Evolutionary conservation across 2,329 filamentous ascomycete genomes (phyloP).

Genomic region (Penicillium paneum): DNA sequence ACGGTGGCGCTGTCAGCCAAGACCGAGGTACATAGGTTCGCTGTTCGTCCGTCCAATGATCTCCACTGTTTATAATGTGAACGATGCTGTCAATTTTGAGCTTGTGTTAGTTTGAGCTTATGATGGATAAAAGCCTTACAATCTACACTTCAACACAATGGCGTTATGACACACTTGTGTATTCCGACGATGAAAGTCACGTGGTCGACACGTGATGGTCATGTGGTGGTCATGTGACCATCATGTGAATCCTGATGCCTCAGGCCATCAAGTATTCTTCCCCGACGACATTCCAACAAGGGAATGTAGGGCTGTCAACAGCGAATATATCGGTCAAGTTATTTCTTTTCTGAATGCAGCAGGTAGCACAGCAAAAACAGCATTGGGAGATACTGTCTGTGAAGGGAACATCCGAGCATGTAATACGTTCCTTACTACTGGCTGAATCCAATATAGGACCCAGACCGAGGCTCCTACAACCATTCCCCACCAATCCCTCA

Average conservation of each 20-base stretch:
- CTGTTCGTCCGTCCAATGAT: not conserved
- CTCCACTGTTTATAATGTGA: not conserved
- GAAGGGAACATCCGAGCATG: not conserved
- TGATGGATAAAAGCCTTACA: not conserved
- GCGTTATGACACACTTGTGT: not conserved
- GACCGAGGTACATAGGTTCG: not conserved
- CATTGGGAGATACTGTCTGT: not conserved
- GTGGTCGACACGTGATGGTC: no score
- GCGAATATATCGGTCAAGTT: not conserved
- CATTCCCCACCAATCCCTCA: not conserved
- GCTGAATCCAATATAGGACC: not conserved
- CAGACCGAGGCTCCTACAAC: not conserved
- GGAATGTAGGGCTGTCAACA: slow-evolving; percentile 1
- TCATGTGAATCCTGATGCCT: not conserved
- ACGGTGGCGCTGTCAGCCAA: slow-evolving; percentile 9
- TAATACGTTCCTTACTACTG: slow-evolving; percentile 1
- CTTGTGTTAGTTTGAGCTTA: not conserved
- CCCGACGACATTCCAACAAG: not conserved
- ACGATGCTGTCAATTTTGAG: not conserved
- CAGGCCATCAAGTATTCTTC: not conserved
- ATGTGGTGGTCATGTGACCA: no score
- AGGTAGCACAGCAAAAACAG: not conserved
- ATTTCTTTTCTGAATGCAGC: not conserved
- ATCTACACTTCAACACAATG: not conserved
- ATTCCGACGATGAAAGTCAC: not conserved